Conservation (phyloP, 148 eudicot genomes). For the Beta vulgaris region DNA sequence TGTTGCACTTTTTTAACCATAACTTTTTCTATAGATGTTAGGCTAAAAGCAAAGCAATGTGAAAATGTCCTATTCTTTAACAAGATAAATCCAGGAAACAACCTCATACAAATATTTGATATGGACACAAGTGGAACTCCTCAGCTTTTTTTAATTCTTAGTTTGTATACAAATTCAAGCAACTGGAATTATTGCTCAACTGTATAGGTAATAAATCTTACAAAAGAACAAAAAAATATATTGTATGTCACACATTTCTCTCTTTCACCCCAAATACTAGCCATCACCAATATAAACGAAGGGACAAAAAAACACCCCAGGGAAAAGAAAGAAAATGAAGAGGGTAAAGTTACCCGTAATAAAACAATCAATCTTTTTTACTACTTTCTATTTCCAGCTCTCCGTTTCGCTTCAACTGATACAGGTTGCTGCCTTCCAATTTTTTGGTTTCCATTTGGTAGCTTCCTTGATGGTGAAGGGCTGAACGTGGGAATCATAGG, state of each 20-base stretch:
- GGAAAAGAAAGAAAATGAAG: conserved; percentile 8
- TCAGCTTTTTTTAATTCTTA: conserved; percentile 14
- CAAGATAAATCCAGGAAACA: not conserved
- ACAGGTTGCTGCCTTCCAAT: conserved; percentile 50
- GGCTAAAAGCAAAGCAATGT: too few species aligned
- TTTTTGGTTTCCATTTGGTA: conserved; percentile 45
- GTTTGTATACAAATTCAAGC: conserved; percentile 46
- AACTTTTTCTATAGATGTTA: not conserved
- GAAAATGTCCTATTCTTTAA: not conserved
- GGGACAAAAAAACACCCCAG: conserved; percentile 30
- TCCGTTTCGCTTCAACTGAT: conserved; percentile 61
- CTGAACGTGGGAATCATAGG: conserved; percentile 43
- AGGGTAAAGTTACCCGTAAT: conserved; percentile 13
- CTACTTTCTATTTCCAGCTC: conserved; percentile 52
- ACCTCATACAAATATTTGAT: not conserved
- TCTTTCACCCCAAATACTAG: conserved; percentile 38
- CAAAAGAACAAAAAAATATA: conserved; percentile 24
- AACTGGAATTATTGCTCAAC: conserved; percentile 71
- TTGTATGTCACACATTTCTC: conserved; percentile 30
- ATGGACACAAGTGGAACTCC: conserved; percentile 24
- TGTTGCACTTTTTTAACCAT: too few species aligned
- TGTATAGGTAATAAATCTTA: conserved; percentile 28
- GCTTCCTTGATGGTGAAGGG: conserved; percentile 56
- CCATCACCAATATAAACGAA: conserved; percentile 18
- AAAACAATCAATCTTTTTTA: conserved; percentile 30